These are phyloP conservation scores for Astrothelium macrocarpum DNA, from an alignment of 495 filamentous ascomycete genomes.

Conservation along the genomic window DNA sequence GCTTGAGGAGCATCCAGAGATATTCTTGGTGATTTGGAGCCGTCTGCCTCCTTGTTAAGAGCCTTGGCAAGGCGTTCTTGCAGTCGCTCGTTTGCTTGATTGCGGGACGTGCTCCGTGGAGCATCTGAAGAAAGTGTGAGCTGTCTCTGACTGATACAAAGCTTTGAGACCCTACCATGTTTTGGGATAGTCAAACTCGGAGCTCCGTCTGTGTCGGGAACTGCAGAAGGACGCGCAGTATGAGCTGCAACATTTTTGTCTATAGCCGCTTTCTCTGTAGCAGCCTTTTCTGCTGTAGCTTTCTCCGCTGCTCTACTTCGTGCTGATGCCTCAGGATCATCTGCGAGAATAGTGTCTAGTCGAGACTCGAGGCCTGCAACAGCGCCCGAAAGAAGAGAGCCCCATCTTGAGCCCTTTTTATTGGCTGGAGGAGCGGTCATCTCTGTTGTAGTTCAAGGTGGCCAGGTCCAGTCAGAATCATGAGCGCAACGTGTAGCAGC, in stretches of 20 bases:
- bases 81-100: slow-evolving; percentile 57
- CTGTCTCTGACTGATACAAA: slow-evolving; percentile 45
- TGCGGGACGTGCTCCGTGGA: slow-evolving; percentile 27
- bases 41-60: slow-evolving; percentile 3
- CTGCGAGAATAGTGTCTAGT: slow-evolving; percentile 83
- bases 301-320: slow-evolving; percentile 26
- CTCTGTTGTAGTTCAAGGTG: not conserved
- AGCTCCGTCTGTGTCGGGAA: not conserved
- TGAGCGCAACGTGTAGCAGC: slow-evolving; percentile 4
- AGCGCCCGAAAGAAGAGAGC: slow-evolving; percentile 80
- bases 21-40: slow-evolving; percentile 11
- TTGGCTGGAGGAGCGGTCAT: slow-evolving; percentile 4
- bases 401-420: slow-evolving; percentile 50
- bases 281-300: slow-evolving; percentile 16
- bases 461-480: not conserved
- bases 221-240: not conserved
- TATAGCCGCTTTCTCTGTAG: slow-evolving; percentile 16
- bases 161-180: slow-evolving; percentile 15
- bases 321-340: slow-evolving; percentile 44
- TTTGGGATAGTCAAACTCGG: slow-evolving; percentile 4
- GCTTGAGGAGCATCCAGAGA: slow-evolving; percentile 7
- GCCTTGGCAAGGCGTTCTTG: slow-evolving; percentile 52
- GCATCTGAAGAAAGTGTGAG: slow-evolving; percentile 26
- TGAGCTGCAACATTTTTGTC: slow-evolving; percentile 5
- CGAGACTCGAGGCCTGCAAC: slow-evolving; percentile 90